A percentile compares a stretch with the other conserved stretches of the same genome.
Conservation (phyloP, 2,329 filamentous ascomycete species). For the Diaporthe sp. region DNA sequence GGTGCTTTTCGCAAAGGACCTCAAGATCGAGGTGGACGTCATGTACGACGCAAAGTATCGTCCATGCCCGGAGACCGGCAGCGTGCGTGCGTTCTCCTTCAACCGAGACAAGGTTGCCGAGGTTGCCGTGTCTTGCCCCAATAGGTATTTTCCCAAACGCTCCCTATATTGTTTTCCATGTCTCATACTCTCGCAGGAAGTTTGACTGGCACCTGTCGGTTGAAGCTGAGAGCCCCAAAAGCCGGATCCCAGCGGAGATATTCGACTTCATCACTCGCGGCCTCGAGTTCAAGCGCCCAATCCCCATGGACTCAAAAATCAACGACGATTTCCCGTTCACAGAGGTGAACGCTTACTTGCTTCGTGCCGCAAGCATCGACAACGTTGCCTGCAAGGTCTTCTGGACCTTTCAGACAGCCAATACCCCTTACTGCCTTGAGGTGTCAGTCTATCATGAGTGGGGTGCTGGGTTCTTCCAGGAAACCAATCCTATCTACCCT, state of each 20-base stretch:
- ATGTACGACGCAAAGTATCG: slow-evolving; percentile 3
- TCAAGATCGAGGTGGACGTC: slow-evolving; percentile 45
- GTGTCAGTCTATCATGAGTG: slow-evolving; percentile 54
- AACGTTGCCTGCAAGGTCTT: slow-evolving; percentile 50
- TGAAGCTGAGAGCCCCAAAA: slow-evolving; percentile 45
- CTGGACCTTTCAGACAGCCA: slow-evolving; percentile 51
- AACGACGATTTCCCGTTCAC: slow-evolving; percentile 31
- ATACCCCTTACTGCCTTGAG: slow-evolving; percentile 52
- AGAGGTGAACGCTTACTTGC: not conserved
- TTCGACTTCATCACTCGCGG: slow-evolving; percentile 44
- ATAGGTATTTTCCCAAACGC: slow-evolving; percentile 47
- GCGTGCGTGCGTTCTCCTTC: slow-evolving; percentile 35
- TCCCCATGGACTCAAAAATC: not conserved
- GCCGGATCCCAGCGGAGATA: slow-evolving; percentile 44
- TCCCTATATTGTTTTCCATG: not conserved
- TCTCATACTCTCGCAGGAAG: slow-evolving; percentile 47
- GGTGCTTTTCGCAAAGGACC: slow-evolving; percentile 42
- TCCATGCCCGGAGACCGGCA: not conserved
- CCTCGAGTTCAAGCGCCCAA: slow-evolving; percentile 45
- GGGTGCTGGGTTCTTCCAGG: slow-evolving; percentile 32
- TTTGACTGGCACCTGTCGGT: slow-evolving; percentile 57
- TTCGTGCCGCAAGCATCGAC: slow-evolving; percentile 46
- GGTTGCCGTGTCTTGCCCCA: slow-evolving; percentile 50
- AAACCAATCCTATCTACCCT: not conserved
- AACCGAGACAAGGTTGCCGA: slow-evolving; percentile 43